Base-by-base conservation (phyloP, 768 basidiomycete genomes). In the Leccinum subgranulosum region DNA sequence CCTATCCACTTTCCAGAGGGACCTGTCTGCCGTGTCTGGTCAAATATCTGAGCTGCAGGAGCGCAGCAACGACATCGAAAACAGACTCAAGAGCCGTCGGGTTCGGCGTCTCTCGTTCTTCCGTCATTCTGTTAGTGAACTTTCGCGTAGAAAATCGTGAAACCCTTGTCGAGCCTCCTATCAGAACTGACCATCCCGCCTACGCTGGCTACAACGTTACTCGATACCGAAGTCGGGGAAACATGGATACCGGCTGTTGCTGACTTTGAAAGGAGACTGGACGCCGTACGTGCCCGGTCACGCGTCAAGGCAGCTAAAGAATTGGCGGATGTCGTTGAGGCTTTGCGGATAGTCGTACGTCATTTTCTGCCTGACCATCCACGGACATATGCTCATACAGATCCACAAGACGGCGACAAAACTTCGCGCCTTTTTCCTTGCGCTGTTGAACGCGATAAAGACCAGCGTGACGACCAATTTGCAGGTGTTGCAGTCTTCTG, bases 31-130 rank as follows among this genome's bases (percentile, higher is more conserved):
- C 2, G 97, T 98, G 10, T 98, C 97, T 3, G 92, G 94, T 3
- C 95, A 99, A 70, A 96, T 99, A 70, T 90, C 92, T 1, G 93
- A 98, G 60, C 79, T 99, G 23, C 97, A 98, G 67, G 83, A 85
- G 61, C 81, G 92, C 33, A 95, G 93, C 69, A 89, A 90, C 62
- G 90, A 90, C 43, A 97, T 98, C 17, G 97, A 98, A 61, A 84
- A 82, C 58, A 83, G 88, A 57, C 79, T 98, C 56, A 89, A 87
- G 69, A 90, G 87, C 56, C 82, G 97, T 53, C 82, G 87, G 76
- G 97, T 97, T 65, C 52, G 84, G 75, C 12, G 50, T 41, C 19
- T 31, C 58, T 55, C 55, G 31, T 21, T 15, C 34, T 51, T 33
- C 21, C 34, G 14, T 29, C 12, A 27, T 33, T 19, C 29, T 36